phyloP scores from a whole-genome alignment of 2,329 filamentous ascomycete species.

The Ophiostoma ips region DNA sequence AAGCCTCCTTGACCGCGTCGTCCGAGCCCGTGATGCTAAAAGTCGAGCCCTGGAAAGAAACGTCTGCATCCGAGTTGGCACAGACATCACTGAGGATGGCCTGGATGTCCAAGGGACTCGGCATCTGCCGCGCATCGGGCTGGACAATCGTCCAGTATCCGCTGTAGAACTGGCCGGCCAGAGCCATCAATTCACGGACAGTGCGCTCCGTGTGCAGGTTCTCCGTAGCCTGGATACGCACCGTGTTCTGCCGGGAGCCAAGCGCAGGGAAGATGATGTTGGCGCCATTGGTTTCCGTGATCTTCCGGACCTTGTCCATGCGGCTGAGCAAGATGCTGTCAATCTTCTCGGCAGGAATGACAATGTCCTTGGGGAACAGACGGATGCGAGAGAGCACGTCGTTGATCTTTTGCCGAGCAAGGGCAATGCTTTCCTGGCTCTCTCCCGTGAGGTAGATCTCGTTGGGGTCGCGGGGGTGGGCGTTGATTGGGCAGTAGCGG shows the following conservation, averaged over 20 bases:
- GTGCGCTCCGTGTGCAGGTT: conserved; percentile 90
- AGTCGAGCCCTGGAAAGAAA: conserved; percentile 85
- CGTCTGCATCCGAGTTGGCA: conserved; percentile 87
- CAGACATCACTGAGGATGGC: conserved; percentile 93
- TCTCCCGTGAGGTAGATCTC: conserved; percentile 95
- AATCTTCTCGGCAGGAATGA: conserved; percentile 81
- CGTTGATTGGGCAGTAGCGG: conserved; percentile 73
- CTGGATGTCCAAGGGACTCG: conserved; percentile 60
- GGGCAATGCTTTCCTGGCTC: conserved; percentile 65
- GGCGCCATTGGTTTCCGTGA: conserved; percentile 91
- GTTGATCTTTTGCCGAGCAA: conserved; percentile 82
- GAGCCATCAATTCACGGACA: conserved; percentile 85
- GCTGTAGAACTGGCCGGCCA: conserved; percentile 95
- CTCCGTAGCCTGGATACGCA: conserved; percentile 86
- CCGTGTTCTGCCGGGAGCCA: conserved; percentile 68
- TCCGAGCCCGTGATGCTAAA: conserved; percentile 94
- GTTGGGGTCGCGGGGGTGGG: conserved; percentile 66
- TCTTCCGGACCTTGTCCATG: conserved; percentile 92
- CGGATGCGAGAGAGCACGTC: conserved; percentile 72
- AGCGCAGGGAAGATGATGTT: conserved; percentile 86
- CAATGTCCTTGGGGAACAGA: conserved; percentile 81
- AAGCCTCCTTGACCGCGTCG: conserved; percentile 88
- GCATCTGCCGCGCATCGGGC: conserved; percentile 47
- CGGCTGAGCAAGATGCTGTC: conserved; percentile 85
- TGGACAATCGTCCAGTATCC: conserved; percentile 90